phyloP scores from a whole-genome alignment of 345 rosid genomes.

The Lumnitzera racemosa region DNA sequence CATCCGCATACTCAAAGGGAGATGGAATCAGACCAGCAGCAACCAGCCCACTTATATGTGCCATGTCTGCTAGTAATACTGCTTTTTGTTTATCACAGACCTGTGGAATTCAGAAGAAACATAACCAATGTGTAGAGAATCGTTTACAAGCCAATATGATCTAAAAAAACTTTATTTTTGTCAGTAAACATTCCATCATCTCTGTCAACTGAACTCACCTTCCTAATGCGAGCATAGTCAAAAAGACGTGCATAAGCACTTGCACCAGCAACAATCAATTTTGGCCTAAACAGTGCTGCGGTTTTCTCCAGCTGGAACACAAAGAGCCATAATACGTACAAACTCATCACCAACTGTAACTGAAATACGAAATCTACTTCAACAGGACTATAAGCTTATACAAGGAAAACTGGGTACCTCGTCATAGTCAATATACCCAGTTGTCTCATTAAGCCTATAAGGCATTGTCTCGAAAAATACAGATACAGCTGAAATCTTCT shows the following conservation, averaged over 20 bases:
- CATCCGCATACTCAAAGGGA: conserved; percentile 92
- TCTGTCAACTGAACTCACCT: conserved; percentile 35
- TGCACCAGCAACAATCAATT: conserved; percentile 94
- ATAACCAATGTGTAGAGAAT: too few relatives aligned
- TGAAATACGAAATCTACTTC: too few relatives aligned
- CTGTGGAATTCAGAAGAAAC: conserved; percentile 30
- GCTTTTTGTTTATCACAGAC: conserved; percentile 97
- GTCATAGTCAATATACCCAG: conserved; percentile 88
- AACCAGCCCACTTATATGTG: conserved; percentile 94
- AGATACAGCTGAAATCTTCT: conserved; percentile 94
- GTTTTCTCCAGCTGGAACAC: conserved; percentile 69
- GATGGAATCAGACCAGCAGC: conserved; percentile 96
- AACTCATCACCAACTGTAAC: too few relatives aligned
- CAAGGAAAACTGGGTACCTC: conserved; percentile 44
- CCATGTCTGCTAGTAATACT: conserved; percentile 84
- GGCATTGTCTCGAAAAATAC: conserved; percentile 97
- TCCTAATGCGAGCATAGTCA: conserved; percentile 81
- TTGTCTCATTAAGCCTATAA: conserved; percentile 79
- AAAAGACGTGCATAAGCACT: conserved; percentile 96
- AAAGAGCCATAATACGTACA: conserved; percentile 8
- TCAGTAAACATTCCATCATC: too few relatives aligned
- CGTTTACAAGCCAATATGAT: too few relatives aligned
- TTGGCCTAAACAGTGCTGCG: conserved; percentile 83
- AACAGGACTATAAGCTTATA: not conserved
- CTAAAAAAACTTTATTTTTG: too few relatives aligned